Evolutionary conservation across 2,329 filamentous ascomycete genomes (phyloP), one percentile per base, ranked within the genome.

Genomic region (Leptographium procerum): DNA sequence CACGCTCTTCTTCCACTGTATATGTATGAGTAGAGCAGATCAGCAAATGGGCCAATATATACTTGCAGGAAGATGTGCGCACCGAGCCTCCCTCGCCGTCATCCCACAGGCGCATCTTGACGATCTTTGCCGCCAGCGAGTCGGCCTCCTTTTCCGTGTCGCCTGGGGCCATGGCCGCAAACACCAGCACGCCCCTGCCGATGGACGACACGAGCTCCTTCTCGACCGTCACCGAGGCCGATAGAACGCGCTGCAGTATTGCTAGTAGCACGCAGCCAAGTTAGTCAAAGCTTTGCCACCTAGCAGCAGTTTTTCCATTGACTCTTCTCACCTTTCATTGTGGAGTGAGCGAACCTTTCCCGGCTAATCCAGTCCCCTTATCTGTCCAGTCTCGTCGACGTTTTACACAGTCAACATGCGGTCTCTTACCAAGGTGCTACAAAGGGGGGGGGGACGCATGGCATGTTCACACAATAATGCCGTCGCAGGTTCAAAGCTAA

Each of bases 221-320:
- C 69, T 99, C 91, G 56, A 99, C 92, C 1, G 91, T 94, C 66
- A 99, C 94, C 9, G 92, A 96, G 61, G 92, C 92, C 50, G 91
- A 97, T 61, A 96, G 84, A 56, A 99, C 94, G 64, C 94, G 84
- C 73, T 99, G 94, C 57, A 97, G 76, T 61, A 99, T 89, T 57
- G 91, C 94, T 96, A 22, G 6, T 68, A 57, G 51, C 31, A 13
- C 6, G 19, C 10, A 48, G 24, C 4, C 47, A 50, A 26, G n/a
- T n/a, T n/a, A n/a, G n/a, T n/a, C 26, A 50, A 11, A 13, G 45
- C 45, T 22, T 9, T 19, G 45, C n/a, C 9, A 22, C 4, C 7
- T 26, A 4, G n/a, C 45, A 11, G 22, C 10, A 26, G n/a, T n/a
- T n/a, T n/a, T n/a, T n/a, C n/a, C 6, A 22, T 26, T 8, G 2